phyloP scores from a whole-genome alignment of 2,329 filamentous ascomycete genomes.

The Arthrinium phaeospermum region DNA sequence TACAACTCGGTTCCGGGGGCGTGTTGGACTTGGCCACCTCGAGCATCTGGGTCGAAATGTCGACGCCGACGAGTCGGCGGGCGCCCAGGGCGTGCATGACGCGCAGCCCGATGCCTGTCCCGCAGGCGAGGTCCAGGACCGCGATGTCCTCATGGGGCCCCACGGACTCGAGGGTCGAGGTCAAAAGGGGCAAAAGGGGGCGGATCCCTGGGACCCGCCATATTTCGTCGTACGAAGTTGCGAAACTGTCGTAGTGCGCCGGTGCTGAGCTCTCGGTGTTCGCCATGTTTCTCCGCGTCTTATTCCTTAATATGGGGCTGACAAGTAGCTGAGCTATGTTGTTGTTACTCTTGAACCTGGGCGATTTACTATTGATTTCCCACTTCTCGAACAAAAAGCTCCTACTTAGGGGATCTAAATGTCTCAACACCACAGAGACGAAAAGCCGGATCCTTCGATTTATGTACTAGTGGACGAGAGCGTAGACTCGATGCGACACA shows the following conservation, averaged over 20 bases:
- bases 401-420: background rate
- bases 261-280: background rate
- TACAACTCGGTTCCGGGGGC: background rate
- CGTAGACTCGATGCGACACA: background rate
- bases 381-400: background rate
- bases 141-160: background rate
- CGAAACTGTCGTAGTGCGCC: conserved; percentile 18
- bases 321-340: background rate
- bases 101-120: conserved; percentile 19
- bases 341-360: background rate
- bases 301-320: background rate
- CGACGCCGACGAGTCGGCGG: conserved; percentile 13
- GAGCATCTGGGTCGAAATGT: conserved; percentile 21
- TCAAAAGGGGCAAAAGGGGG: conserved; percentile 19
- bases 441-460: background rate
- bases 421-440: background rate
- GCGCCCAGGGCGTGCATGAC: conserved; percentile 13
- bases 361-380: background rate
- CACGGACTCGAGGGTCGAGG: background rate
- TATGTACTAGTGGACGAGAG: background rate
- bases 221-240: conserved; percentile 19
- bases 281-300: background rate
- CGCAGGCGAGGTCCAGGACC: conserved; percentile 19
- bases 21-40: conserved; percentile 15
- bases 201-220: conserved; percentile 18